Evolutionary conservation across 768 basidiomycete species (phyloP), one percentile per base, ranked within the genome.

Genomic region (Serendipita vermifera): DNA sequence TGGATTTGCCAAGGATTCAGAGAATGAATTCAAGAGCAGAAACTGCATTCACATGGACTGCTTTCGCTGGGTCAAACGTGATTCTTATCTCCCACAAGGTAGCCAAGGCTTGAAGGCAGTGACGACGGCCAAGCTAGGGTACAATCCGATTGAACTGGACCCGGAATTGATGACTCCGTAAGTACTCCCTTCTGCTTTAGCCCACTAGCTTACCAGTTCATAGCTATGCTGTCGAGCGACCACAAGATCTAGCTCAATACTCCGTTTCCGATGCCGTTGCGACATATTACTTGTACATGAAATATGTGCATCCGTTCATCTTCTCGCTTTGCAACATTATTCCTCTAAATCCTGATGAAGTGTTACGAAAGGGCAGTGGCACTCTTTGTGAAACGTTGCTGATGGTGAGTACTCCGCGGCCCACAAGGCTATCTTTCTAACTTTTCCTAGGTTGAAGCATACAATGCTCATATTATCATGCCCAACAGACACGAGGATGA

Each of bases 271-370:
- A 99, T 76, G 96, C 96, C 0, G 96, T 98, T 7, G 94, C 96
- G n/a, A 99, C 96, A 1, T 98, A 99, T 68, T 98, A 98, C 69
- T 78, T 99, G 33, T 98, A 99, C 72, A 99, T 98, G 96, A 99
- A 98, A 92, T 99, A 99, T 64, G 93, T 99, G 7, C 93, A 98
- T 65, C 96, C 96, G 0, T 99, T 99, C 77, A 89, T 99, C 60
- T 99, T 99, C 73, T 98, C 96, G 6, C 71, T 99, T 33, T 98
- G 96, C 70, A 99, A 96, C 74, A 99, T 98, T 68, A 98, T 99
- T 62, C 94, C 96, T 9, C 77, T 99, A 55, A 84, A 83, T 64
- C 92, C 96, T 2, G 96, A 99, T 63, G 96, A 99, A 59, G 96
- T 98, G 3, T 69, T 98, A 61, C 76, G 94, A 53, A 98, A 99